Percentiles rank a stretch among this genome's conserved stretches.
These are phyloP conservation scores for Gentiana macrophylla DNA, from an alignment of 257 asterid genomes.

Conservation along the genomic window DNA sequence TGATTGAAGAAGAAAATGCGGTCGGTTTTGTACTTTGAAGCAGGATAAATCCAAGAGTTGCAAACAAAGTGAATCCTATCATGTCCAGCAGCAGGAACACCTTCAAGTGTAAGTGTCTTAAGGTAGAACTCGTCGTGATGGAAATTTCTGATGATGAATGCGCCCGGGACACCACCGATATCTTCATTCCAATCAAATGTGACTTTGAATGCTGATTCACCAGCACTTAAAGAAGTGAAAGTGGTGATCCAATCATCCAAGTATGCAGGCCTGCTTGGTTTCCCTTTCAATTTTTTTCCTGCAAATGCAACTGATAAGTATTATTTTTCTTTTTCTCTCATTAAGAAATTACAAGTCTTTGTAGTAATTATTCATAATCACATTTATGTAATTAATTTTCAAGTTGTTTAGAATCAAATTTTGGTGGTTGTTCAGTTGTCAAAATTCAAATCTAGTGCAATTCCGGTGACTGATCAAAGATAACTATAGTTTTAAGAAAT, in stretches of 20 bases:
- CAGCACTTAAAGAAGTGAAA: slow-evolving; percentile 18
- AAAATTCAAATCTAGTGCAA: too few species aligned
- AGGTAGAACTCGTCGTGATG: slow-evolving; percentile 69
- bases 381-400: background rate
- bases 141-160: slow-evolving; percentile 35
- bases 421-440: too few species aligned
- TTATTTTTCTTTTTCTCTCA: background rate
- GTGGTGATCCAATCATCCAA: slow-evolving; percentile 44
- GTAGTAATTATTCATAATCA: background rate
- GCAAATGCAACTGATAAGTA: background rate
- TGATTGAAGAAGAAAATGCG: slow-evolving; percentile 65
- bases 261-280: slow-evolving; percentile 37
- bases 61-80: slow-evolving; percentile 58
- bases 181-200: slow-evolving; percentile 56
- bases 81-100: slow-evolving; percentile 62
- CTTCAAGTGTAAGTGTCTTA: slow-evolving; percentile 55
- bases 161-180: slow-evolving; percentile 66
- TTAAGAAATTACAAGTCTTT: background rate
- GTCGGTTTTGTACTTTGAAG: slow-evolving; percentile 33
- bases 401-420: background rate
- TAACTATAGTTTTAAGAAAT: background rate
- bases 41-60: slow-evolving; percentile 74
- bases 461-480: background rate
- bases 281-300: slow-evolving; percentile 35
- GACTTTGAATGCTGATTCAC: slow-evolving; percentile 29